Evolutionary conservation across 192 early-diverging fungal genomes (phyloP), one percentile per base, ranked within the genome.

Genomic region (Coemansia sp.): DNA sequence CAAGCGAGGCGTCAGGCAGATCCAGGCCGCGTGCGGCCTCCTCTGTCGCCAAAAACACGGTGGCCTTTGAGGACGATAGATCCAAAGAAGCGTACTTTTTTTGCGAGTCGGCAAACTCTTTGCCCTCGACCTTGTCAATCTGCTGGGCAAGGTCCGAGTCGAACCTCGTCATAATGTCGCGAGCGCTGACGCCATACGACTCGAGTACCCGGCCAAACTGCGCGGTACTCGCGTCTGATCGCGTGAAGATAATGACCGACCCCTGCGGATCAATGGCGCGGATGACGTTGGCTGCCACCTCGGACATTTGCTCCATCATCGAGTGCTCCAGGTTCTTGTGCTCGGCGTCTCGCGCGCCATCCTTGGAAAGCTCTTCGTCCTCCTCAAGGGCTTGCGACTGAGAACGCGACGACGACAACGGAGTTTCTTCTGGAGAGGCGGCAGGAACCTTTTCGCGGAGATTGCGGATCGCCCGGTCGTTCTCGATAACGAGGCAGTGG

Each of bases 11-110:
- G 56, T 82, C 72, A 0, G 90, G 90, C 22, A 98, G 62, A 72
- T 98, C 95, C 7, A 98, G 63, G 8, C 95, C 95, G 12, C 93
- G 81, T 1, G 91, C 88, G 42, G 86, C 86, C 37, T 82, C 82
- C 62, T 95, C 93, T 0, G 84, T 87, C 2, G 87, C 86, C 22
- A 93, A 61, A 50, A 84, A 86, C 17, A 90, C 69, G 9, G 21
- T 10, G 6, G 5, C 5, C 27, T 3, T 18, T 10, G 14, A 4
- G 17, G 40, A 32, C 33, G 3, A n/a, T 24, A 27, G 14, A 24
- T 12, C 34, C 12, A 3, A 11, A 8, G 44, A 4, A 4, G 44
- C 6, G 44, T 46, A 46, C 4, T 46, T 46, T 12, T 24, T 12
- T 11, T 46, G 44, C 3, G 14, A 12, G 24, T 46, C 44, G 24